Conservation (phyloP, 768 basidiomycete genomes). For the Phaeolepiota aurea region DNA sequence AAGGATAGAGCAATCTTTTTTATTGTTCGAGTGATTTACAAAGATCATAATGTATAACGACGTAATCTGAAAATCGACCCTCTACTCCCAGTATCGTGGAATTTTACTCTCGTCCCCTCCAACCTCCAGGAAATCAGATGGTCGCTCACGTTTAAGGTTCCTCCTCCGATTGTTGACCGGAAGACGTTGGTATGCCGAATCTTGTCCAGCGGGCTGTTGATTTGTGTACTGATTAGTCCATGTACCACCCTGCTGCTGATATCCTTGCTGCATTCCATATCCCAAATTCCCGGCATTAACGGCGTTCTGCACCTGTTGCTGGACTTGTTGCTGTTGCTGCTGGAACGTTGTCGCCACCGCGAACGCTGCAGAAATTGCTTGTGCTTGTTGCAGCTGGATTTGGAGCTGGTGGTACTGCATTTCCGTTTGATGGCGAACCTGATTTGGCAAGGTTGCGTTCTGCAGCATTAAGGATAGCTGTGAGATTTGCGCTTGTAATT, state of each 20-base stretch:
- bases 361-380: slow-evolving; percentile 58
- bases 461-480: slow-evolving; percentile 76
- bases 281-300: slow-evolving; percentile 23
- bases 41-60: background rate
- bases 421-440: slow-evolving; percentile 73
- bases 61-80: background rate
- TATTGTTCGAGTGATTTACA: background rate
- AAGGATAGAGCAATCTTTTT: slow-evolving; percentile 3
- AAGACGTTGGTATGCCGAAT: slow-evolving; percentile 82
- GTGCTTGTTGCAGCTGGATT: slow-evolving; percentile 73
- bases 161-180: slow-evolving; percentile 76
- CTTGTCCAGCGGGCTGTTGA: slow-evolving; percentile 60
- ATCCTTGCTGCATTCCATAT: slow-evolving; percentile 33
- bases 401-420: slow-evolving; percentile 78
- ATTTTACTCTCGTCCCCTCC: slow-evolving; percentile 60
- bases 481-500: slow-evolving; percentile 78
- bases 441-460: slow-evolving; percentile 63
- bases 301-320: slow-evolving; percentile 21
- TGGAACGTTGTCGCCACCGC: slow-evolving; percentile 50
- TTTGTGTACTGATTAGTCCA: slow-evolving; percentile 45
- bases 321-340: slow-evolving; percentile 40
- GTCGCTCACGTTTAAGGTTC: slow-evolving; percentile 73
- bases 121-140: slow-evolving; percentile 78
- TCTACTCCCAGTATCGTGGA: slow-evolving; percentile 71
- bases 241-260: slow-evolving; percentile 24